Evolutionary conservation across 768 basidiomycete species (phyloP), one percentile per base, ranked within the genome.

Genomic region (Collybiopsis confluens): DNA sequence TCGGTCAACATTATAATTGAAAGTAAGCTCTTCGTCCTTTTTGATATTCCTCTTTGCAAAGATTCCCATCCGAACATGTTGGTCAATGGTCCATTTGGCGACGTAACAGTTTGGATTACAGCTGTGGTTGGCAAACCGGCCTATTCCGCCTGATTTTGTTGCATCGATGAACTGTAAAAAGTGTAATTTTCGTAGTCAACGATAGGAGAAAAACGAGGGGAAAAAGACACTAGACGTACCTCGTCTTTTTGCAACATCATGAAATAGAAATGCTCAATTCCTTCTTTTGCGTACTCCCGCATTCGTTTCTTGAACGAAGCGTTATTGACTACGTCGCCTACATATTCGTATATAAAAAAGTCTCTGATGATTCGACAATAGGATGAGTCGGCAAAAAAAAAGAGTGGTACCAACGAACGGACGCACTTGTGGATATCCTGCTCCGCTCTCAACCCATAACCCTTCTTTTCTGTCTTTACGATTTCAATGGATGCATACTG

Each of bases 241-340:
- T 98, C 94, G 60, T 96, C 94, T 65, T 91, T 93, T 72, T 99
- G 97, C 54, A 99, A 70, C 90, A 96, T 95, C 97, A 98, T 99
- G 67, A 99, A 99, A 73, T 98, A 99, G 62, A 98, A 99, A 68
- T 98, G 97, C 49, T 82, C 78, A 59, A 98, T 93, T 16, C 96
- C 96, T 66, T 97, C 92, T 40, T 86, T 82, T 2, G 83, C 95
- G 65, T 99, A 99, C 8, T 88, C 86, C 36, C 88, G 82, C 92
- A 99, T 98, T 27, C 96, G 85, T 68, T 91, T 92, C 70, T 88
- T 82, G 67, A 99, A 97, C 15, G 88, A 86, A 10, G 74, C 72
- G 33, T 92, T 88, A 54, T 82, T 88, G 60, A 99, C 90, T 20
- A 99, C 93, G 58, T 99, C 97, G 28, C 97, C 97, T 30, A 98